Conservation (phyloP, 805 yeast species). For the Candida cerambycidarum region DNA sequence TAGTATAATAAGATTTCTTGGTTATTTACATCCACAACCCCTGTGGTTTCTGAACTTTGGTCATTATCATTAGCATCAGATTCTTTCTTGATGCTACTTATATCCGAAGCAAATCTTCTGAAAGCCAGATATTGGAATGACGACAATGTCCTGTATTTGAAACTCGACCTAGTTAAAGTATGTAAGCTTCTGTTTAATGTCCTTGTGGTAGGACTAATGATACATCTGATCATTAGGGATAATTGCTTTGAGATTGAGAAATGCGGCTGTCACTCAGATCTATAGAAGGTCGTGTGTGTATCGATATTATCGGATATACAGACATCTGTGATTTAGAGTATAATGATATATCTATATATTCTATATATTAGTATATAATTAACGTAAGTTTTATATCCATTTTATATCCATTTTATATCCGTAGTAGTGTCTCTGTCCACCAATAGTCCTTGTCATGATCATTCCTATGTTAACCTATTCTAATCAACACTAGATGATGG, state of each 20-base stretch:
- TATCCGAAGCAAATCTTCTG: conserved; percentile 20
- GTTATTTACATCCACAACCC: conserved; percentile 36
- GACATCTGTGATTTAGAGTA: no score
- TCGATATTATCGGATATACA: no score
- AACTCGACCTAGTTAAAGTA: no score
- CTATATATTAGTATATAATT: neutral
- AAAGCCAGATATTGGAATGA: neutral
- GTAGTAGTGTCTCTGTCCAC: neutral
- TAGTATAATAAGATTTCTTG: conserved; percentile 37
- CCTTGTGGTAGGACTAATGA: neutral
- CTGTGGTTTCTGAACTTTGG: conserved; percentile 37
- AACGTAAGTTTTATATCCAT: no score
- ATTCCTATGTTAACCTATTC: no score
- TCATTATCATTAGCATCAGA: conserved; percentile 25
- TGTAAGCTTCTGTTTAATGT: no score
- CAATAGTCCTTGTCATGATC: no score
- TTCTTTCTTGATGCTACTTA: conserved; percentile 33
- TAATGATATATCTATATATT: neutral
- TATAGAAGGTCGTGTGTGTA: no score
- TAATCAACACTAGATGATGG: conserved; percentile 22
- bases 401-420: no score
- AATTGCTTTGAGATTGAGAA: neutral
- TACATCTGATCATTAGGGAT: neutral
- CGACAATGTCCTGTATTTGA: no score
- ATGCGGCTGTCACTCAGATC: neutral